Conservation (phyloP, 371 early-diverging fungal genomes). For the Actinomucor elegans region DNA sequence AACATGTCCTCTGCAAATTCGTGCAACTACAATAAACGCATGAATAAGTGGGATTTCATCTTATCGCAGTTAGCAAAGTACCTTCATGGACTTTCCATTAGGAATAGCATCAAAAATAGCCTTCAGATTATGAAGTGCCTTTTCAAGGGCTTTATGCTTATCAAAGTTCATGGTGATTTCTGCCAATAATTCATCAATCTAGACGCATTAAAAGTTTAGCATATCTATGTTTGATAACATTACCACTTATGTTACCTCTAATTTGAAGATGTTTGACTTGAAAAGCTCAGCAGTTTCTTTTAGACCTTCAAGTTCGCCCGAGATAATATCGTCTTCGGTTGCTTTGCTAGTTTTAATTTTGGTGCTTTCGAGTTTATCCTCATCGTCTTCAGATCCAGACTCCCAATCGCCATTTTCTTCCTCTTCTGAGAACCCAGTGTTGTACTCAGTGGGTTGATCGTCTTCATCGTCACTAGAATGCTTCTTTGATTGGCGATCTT, state of each 20-base stretch:
- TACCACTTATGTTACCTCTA: slow-evolving; percentile 61
- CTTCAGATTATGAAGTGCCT: slow-evolving; percentile 68
- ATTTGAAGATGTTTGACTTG: slow-evolving; percentile 90
- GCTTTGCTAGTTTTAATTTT: slow-evolving; percentile 30
- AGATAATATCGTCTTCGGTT: slow-evolving; percentile 53
- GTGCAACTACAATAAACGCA: slow-evolving; percentile 31
- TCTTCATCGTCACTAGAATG: slow-evolving; percentile 10
- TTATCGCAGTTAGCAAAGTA: slow-evolving; percentile 23
- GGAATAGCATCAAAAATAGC: slow-evolving; percentile 55
- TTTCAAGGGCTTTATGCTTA: slow-evolving; percentile 71
- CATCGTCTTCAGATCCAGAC: slow-evolving; percentile 47
- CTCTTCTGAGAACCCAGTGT: slow-evolving; percentile 39
- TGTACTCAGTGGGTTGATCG: slow-evolving; percentile 12
- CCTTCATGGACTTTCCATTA: slow-evolving; percentile 45
- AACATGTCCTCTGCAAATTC: slow-evolving; percentile 47
- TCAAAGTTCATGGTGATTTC: slow-evolving; percentile 70
- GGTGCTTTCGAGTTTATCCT: slow-evolving; percentile 42
- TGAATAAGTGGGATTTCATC: no score
- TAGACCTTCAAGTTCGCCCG: slow-evolving; percentile 85
- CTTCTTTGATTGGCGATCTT: slow-evolving; percentile 10
- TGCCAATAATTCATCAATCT: slow-evolving; percentile 82
- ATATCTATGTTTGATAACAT: background rate
- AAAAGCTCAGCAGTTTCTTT: slow-evolving; percentile 82
- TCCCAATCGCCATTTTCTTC: slow-evolving; percentile 42
- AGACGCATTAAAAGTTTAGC: no score